These are phyloP conservation scores for Pythium volutum DNA, from an alignment of 352 stramenopile genomes.

Conservation along the genomic window DNA sequence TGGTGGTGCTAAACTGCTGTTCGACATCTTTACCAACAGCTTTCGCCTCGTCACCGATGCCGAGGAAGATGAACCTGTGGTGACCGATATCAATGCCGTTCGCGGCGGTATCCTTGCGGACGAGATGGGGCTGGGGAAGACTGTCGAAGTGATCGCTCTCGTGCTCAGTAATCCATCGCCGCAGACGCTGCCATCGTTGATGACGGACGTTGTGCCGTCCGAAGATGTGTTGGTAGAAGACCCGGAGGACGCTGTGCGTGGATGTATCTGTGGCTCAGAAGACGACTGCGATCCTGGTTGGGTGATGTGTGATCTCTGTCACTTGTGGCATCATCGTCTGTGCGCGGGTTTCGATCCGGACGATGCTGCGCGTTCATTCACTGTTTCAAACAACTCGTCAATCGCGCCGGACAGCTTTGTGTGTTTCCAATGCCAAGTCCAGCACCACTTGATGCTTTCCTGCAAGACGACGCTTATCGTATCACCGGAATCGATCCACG, in stretches of 20 bases:
- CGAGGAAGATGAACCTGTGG: not conserved
- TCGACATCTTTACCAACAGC: slow-evolving; percentile 12
- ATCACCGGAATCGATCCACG: slow-evolving; percentile 86
- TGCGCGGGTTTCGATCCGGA: slow-evolving; percentile 42
- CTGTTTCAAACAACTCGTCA: not conserved
- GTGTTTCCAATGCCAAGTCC: slow-evolving; percentile 61
- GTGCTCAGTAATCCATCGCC: slow-evolving; percentile 41
- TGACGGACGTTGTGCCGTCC: slow-evolving; percentile 41
- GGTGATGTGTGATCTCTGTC: slow-evolving; percentile 51
- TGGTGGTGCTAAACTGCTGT: not conserved
- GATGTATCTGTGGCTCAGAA: slow-evolving; percentile 55
- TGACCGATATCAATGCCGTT: slow-evolving; percentile 12
- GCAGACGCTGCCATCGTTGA: slow-evolving; percentile 11
- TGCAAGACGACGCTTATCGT: slow-evolving; percentile 92
- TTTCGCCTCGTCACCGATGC: not conserved
- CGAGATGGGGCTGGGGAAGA: slow-evolving; percentile 91
- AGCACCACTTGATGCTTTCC: slow-evolving; percentile 33
- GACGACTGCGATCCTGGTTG: slow-evolving; percentile 39
- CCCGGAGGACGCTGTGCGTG: slow-evolving; percentile 6
- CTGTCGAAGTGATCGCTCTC: slow-evolving; percentile 73
- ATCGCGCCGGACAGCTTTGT: slow-evolving; percentile 32
- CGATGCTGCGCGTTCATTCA: not conserved
- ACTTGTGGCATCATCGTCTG: slow-evolving; percentile 58
- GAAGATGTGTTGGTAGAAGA: slow-evolving; percentile 4
- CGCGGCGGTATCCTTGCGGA: slow-evolving; percentile 90